A percentile compares a stretch with the other conserved stretches of the same genome.
Evolutionary conservation across 805 yeast species (phyloP).

Genomic region (Candida anglica): DNA sequence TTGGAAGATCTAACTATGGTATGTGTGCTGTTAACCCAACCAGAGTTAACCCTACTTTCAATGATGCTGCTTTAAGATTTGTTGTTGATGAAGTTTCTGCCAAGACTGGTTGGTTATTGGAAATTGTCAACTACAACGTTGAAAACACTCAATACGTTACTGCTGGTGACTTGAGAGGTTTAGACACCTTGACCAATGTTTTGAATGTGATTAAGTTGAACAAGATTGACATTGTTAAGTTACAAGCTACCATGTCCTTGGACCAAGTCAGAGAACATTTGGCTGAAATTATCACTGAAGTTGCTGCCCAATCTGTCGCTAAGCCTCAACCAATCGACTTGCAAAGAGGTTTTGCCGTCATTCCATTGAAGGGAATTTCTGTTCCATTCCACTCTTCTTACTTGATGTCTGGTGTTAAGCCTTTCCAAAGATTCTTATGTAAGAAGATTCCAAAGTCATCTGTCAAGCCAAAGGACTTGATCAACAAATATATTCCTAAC

Average conservation of each 20-base stretch:
- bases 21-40: conserved; percentile 99
- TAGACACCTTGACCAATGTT: conserved; percentile 90
- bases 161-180: conserved; percentile 96
- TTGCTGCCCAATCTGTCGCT: conserved; percentile 72
- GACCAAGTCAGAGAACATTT: conserved; percentile 89
- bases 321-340: conserved; percentile 96
- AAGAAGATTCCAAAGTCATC: conserved; percentile 95
- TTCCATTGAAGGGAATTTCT: conserved; percentile 97
- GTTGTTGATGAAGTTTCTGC: conserved; percentile 85
- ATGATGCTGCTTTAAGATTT: conserved; percentile 89
- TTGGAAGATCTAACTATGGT: conserved; percentile 97
- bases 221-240: conserved; percentile 87
- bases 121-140: conserved; percentile 97
- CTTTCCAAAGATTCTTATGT: conserved; percentile 95
- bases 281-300: conserved; percentile 82
- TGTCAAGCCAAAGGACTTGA: conserved; percentile 88
- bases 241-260: conserved; percentile 74
- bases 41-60: conserved; percentile 82
- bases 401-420: conserved; percentile 97
- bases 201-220: conserved; percentile 90
- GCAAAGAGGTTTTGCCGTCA: conserved; percentile 97
- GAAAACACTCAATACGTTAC: conserved; percentile 98
- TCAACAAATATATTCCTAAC: conserved; percentile 96
- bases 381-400: conserved; percentile 99
- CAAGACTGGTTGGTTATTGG: conserved; percentile 90